These are phyloP conservation scores for Fusarium guadeloupense DNA, from an alignment of 2,329 filamentous ascomycete species.

Conservation along the genomic window DNA sequence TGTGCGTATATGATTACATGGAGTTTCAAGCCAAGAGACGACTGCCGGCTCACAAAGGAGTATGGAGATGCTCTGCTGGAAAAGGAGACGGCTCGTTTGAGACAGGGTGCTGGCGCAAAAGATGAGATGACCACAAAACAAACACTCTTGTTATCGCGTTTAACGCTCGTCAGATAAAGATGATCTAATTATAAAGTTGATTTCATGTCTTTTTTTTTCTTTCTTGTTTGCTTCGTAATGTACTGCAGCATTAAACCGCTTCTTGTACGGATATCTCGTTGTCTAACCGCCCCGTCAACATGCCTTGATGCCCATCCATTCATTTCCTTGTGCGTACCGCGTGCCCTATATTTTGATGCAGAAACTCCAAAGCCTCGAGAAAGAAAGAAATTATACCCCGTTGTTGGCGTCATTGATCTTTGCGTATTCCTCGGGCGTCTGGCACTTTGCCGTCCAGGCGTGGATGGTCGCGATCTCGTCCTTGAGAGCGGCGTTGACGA, in stretches of 20 bases:
- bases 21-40: constrained; percentile 15
- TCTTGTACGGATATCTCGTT: constrained; percentile 21
- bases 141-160: constrained; percentile 28
- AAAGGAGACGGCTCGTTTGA: constrained; percentile 29
- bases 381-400: background rate
- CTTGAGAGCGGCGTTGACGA: constrained; percentile 85
- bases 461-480: constrained; percentile 90
- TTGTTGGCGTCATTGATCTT: constrained; percentile 42
- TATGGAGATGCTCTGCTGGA: constrained; percentile 29
- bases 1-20: constrained; percentile 11
- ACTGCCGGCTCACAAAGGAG: constrained; percentile 25
- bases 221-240: constrained; percentile 21
- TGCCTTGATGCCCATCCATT: background rate
- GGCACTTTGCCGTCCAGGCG: constrained; percentile 94
- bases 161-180: constrained; percentile 37
- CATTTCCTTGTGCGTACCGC: constrained; percentile 1
- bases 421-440: constrained; percentile 90
- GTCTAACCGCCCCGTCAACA: background rate
- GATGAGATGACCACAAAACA: constrained; percentile 30
- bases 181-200: constrained; percentile 33
- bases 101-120: constrained; percentile 35
- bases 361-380: constrained; percentile 2
- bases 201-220: constrained; percentile 8
- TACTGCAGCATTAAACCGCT: constrained; percentile 20
- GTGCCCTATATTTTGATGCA: constrained; percentile 4